These are phyloP conservation scores for Acer negundo DNA, from an alignment of 345 rosid species.

Conservation along the genomic window DNA sequence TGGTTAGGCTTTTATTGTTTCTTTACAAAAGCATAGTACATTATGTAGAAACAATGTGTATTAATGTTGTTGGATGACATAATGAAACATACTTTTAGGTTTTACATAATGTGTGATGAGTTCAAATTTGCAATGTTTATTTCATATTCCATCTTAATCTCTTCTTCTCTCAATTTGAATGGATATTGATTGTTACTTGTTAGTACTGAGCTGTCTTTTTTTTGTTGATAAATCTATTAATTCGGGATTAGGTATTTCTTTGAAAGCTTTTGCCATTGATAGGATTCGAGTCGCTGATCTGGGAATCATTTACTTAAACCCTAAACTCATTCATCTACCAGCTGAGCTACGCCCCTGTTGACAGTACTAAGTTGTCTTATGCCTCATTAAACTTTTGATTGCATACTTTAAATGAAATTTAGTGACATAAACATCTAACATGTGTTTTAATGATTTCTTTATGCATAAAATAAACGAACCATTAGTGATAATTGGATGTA, in stretches of 20 bases:
- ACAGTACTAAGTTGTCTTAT: too few relatives aligned
- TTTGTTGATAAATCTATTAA: too few relatives aligned
- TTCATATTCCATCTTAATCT: too few relatives aligned
- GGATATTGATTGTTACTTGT: not conserved
- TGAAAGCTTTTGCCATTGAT: too few relatives aligned
- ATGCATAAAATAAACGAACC: not conserved
- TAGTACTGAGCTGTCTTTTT: not conserved
- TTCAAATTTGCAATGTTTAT: not conserved
- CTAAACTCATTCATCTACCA: too few relatives aligned
- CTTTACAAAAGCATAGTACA: constrained; percentile 3
- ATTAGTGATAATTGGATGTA: not conserved
- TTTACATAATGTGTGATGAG: not conserved
- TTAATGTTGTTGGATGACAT: constrained; percentile 9
- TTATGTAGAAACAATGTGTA: constrained; percentile 8
- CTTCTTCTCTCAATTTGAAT: not conserved
- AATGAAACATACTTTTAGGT: not conserved
- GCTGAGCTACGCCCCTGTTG: too few relatives aligned
- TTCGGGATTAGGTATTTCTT: too few relatives aligned
- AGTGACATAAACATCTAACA: not conserved
- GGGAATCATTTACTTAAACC: too few relatives aligned
- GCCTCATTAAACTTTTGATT: too few relatives aligned
- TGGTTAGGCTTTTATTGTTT: constrained; percentile 1
- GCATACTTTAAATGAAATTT: too few relatives aligned
- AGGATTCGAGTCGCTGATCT: too few relatives aligned
- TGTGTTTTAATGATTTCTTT: not conserved